A percentile compares a stretch with the other conserved stretches of the same genome.
Evolutionary conservation across 2,329 filamentous ascomycete species (phyloP).

Genomic region (Fusarium domesticum): DNA sequence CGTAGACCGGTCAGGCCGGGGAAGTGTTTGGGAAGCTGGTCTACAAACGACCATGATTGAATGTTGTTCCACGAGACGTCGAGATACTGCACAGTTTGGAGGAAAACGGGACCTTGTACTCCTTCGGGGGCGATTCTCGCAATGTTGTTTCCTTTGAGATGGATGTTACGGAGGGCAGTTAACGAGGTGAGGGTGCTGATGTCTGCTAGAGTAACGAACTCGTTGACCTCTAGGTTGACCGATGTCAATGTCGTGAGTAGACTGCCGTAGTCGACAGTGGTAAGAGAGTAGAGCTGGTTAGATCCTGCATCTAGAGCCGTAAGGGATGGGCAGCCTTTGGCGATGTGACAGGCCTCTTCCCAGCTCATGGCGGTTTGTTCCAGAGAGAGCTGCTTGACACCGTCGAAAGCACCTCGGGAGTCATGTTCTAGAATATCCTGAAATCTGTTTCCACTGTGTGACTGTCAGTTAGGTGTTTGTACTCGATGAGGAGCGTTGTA

Average conservation of each 20-base stretch:
- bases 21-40: constrained; percentile 63
- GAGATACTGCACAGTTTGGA: constrained; percentile 57
- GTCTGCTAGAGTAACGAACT: constrained; percentile 58
- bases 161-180: constrained; percentile 53
- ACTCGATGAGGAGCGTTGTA: not conserved
- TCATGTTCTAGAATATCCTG: constrained; percentile 39
- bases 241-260: constrained; percentile 56
- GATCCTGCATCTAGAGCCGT: constrained; percentile 50
- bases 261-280: constrained; percentile 35
- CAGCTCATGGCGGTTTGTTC: constrained; percentile 66
- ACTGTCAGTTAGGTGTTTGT: constrained; percentile 14
- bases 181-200: constrained; percentile 53
- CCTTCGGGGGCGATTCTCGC: constrained; percentile 36
- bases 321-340: constrained; percentile 52
- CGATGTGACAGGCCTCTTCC: constrained; percentile 58
- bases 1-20: constrained; percentile 74
- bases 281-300: constrained; percentile 57
- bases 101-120: constrained; percentile 45
- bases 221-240: constrained; percentile 70
- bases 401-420: constrained; percentile 42
- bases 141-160: constrained; percentile 78
- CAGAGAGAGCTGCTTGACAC: constrained; percentile 59
- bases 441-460: constrained; percentile 70
- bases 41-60: constrained; percentile 68
- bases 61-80: constrained; percentile 74